Conservation (phyloP, 495 filamentous ascomycete species). For the Astrothelium macrocarpum region DNA sequence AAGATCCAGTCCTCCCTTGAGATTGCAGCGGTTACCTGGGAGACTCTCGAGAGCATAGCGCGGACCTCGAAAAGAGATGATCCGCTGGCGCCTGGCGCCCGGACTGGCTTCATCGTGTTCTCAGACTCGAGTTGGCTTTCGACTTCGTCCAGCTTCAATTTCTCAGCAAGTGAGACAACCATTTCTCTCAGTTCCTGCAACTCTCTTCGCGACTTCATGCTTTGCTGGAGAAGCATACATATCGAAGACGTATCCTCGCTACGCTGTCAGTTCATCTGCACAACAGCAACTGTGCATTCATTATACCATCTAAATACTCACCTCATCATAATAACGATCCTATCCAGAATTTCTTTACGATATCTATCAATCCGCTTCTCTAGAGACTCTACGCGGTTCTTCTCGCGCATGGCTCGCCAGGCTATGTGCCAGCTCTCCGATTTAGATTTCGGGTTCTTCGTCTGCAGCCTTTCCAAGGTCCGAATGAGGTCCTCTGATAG, state of each 20-base stretch:
- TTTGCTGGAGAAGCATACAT: not conserved
- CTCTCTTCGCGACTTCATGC: not conserved
- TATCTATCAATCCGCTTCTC: not conserved
- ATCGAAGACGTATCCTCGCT: slow-evolving; percentile 5
- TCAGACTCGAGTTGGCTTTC: not conserved
- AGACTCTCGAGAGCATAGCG: not conserved
- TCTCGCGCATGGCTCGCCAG: not conserved
- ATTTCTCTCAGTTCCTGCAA: not conserved
- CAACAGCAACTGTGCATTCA: not conserved
- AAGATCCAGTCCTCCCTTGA: not conserved
- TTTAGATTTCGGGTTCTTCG: not conserved
- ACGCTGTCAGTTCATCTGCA: not conserved
- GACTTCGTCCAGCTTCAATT: not conserved
- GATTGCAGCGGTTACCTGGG: not conserved
- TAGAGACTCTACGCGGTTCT: not conserved
- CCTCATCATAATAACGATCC: not conserved
- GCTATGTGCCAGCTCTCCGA: not conserved
- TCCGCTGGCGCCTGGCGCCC: not conserved
- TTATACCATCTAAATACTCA: not conserved
- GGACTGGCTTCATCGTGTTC: not conserved
- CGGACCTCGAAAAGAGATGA: not conserved
- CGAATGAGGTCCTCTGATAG: not conserved
- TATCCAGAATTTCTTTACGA: not conserved
- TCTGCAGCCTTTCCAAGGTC: not conserved
- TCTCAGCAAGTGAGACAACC: not conserved